Evolutionary conservation across 2,329 filamentous ascomycete species (phyloP), one percentile per base, ranked within the genome.

Genomic region (Pseudogymnoascus sp.): DNA sequence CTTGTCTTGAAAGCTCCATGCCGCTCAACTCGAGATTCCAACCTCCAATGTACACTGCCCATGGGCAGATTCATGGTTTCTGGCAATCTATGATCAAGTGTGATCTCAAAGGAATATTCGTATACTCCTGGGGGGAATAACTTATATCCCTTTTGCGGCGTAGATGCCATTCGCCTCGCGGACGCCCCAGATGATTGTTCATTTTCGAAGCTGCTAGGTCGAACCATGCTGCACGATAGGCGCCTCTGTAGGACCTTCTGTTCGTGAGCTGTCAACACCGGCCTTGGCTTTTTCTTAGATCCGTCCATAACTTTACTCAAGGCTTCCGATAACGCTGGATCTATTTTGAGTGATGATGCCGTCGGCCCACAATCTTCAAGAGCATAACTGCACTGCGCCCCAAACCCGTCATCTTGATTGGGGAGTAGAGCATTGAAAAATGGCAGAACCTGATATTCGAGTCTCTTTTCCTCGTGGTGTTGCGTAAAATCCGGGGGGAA

Each of bases 401-500:
- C 85, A 68, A 82, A 87, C 2, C 70, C 69, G 59, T 83, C 81
- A 16, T 78, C 80, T 68, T 85, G 82, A 78, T 83, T 84, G 62
- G 83, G 80, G 65, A 85, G 82, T 71, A 82, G 78, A 58, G 89
- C 88, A 70, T 97, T 95, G 80, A 97, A 99, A 72, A 97, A 97
- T 0, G 89, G 93, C 76, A 91, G 86, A 16, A 86, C 93, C 71
- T 97, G 92, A 41, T 90, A 93, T 75, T 95, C 88, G 64, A 97
- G 81, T 3, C 87, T 90, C 68, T 94, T 89, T 66, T 91, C 89
- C 72, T 97, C 92, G 69, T 85, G 88, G 61, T 91, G 86, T 41
- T 96, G 90, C 1, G 88, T 82, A 74, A 96, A 96, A 63, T 88
- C 82, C 0, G 92, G 92, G 2, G 94, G 93, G 31, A 97, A 94